Evolutionary conservation across 306 rosid genomes (phyloP).

Genomic region (Ormosia semicastrata): DNA sequence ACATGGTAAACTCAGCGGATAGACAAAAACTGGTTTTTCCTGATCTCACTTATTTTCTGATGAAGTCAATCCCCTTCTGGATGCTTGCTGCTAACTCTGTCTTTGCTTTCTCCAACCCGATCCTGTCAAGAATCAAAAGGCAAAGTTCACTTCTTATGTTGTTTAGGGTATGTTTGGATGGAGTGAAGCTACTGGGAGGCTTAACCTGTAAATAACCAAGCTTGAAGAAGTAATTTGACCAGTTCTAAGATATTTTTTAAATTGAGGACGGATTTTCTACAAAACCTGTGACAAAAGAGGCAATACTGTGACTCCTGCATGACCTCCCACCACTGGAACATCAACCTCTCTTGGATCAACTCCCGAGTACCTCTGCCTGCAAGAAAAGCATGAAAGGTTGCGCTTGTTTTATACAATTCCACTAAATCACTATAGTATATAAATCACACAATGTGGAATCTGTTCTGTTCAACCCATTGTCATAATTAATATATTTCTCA

Average conservation of each 20-base stretch:
- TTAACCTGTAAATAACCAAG: constrained; percentile 59
- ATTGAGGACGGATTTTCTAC: constrained; percentile 4
- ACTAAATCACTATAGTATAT: background rate
- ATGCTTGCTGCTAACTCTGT: no score
- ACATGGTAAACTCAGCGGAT: background rate
- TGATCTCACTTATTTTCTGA: background rate
- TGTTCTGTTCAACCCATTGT: background rate
- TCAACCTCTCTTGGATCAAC: constrained; percentile 92
- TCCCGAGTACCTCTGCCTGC: constrained; percentile 96
- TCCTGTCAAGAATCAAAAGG: no score
- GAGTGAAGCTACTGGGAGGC: constrained; percentile 82
- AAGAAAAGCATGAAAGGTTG: constrained; percentile 4
- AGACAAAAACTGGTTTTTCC: background rate
- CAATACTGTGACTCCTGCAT: constrained; percentile 85
- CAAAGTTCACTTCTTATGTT: no score
- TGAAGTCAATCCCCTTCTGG: no score
- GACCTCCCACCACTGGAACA: constrained; percentile 98
- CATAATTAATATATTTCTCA: background rate
- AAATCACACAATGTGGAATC: background rate
- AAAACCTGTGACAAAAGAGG: constrained; percentile 96
- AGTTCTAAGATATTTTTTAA: background rate
- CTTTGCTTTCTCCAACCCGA: no score
- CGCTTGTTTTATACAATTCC: constrained; percentile 6
- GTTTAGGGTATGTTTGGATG: background rate
- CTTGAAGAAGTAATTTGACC: constrained; percentile 1